phyloP scores from a whole-genome alignment of 2,329 filamentous ascomycete genomes.

The Akanthomyces dipterigenus region DNA sequence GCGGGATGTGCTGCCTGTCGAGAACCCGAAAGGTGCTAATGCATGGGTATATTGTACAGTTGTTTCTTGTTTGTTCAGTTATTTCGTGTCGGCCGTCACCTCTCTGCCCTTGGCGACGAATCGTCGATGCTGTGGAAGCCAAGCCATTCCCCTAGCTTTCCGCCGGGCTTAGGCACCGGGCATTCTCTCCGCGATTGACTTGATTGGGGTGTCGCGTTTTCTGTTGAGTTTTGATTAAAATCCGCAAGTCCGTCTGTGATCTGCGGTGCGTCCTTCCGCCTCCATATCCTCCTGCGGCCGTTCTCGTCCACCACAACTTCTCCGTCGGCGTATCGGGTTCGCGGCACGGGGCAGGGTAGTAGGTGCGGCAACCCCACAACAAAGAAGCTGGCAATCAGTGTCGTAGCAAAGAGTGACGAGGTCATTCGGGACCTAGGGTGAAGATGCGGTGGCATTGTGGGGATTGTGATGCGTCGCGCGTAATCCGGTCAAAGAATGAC shows the following conservation, averaged over 20 bases:
- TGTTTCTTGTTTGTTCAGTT: neutral
- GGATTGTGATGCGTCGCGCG: constrained; percentile 14
- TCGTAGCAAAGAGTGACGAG: constrained; percentile 90
- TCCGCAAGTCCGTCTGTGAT: constrained; percentile 42
- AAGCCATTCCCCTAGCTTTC: constrained; percentile 67
- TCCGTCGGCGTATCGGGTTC: constrained; percentile 68
- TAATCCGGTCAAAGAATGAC: neutral
- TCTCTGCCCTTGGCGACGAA: constrained; percentile 17
- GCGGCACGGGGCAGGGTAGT: constrained; percentile 82
- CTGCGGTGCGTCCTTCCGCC: constrained; percentile 31
- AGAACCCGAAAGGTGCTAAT: neutral
- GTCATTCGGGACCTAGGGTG: constrained; percentile 93
- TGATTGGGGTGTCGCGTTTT: constrained; percentile 29
- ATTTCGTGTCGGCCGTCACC: constrained; percentile 17
- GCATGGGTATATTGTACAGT: constrained; percentile 5
- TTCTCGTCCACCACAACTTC: constrained; percentile 40
- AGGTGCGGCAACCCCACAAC: constrained; percentile 88
- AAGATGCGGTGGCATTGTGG: constrained; percentile 73
- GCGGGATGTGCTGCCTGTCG: neutral
- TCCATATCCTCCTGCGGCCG: constrained; percentile 38
- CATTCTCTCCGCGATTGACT: constrained; percentile 59
- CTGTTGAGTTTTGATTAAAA: constrained; percentile 32
- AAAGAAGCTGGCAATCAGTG: constrained; percentile 79
- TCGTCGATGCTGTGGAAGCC: constrained; percentile 51
- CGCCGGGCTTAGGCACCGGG: constrained; percentile 84